These are phyloP conservation scores for Talaromyces verruculosus DNA, from an alignment of 2,329 filamentous ascomycete species.

Conservation along the genomic window DNA sequence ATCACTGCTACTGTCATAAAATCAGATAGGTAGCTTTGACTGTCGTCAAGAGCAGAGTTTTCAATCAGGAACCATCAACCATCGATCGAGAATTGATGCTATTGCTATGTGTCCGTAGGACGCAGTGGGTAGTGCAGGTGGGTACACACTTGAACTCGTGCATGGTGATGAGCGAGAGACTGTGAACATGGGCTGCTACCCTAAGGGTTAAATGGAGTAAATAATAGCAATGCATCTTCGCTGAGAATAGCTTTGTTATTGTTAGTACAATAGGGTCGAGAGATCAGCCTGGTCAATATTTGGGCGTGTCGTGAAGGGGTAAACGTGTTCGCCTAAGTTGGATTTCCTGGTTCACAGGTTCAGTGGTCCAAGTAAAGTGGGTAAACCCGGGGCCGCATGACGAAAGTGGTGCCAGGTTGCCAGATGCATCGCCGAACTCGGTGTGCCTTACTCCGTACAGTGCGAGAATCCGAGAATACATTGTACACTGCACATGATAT, in stretches of 20 bases:
- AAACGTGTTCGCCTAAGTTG: neutral
- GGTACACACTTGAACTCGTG: neutral
- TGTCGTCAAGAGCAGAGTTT: neutral
- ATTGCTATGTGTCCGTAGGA: neutral
- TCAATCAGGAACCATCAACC: neutral
- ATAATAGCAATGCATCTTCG: neutral
- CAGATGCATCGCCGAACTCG: neutral
- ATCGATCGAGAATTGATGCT: neutral
- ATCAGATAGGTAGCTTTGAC: neutral
- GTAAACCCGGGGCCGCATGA: constrained; percentile 3
- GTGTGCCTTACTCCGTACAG: neutral
- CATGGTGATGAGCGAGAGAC: neutral
- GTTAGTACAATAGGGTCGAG: neutral
- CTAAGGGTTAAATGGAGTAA: neutral
- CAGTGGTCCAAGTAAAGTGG: neutral
- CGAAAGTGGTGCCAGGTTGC: neutral
- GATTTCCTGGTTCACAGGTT: neutral
- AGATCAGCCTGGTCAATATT: neutral
- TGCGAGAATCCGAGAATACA: neutral
- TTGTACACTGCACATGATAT: neutral
- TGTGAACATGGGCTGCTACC: neutral
- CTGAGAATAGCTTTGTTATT: neutral
- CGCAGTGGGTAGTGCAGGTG: neutral
- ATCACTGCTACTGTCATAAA: neutral
- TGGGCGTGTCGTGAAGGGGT: neutral